Evolutionary conservation across 805 yeast species (phyloP).

Genomic region (Ogataea polymorpha): DNA sequence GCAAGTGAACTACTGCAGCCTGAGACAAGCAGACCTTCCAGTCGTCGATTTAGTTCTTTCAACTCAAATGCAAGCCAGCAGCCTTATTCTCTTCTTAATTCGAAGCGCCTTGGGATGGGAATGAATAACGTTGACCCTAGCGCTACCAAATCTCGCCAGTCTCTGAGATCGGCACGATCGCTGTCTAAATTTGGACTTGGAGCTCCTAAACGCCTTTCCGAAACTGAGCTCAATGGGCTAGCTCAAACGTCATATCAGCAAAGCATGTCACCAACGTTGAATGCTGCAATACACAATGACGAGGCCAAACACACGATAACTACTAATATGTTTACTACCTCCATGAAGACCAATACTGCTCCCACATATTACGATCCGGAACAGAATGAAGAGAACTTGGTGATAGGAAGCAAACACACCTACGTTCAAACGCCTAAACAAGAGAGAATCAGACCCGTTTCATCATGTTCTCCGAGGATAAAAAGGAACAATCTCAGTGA

Average conservation of each 20-base stretch:
- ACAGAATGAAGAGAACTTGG: background rate
- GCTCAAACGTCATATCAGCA: slow-evolving; percentile 9
- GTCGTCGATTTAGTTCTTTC: slow-evolving; percentile 18
- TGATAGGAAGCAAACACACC: slow-evolving; percentile 16
- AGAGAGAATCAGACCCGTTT: slow-evolving; percentile 11
- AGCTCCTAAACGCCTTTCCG: slow-evolving; percentile 48
- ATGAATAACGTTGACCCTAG: slow-evolving; percentile 7
- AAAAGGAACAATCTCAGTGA: slow-evolving; percentile 19
- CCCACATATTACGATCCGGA: slow-evolving; percentile 10
- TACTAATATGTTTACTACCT: slow-evolving; percentile 19
- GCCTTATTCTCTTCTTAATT: slow-evolving; percentile 3
- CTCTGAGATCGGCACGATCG: slow-evolving; percentile 14
- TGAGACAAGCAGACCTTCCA: slow-evolving; percentile 17
- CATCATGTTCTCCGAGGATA: slow-evolving; percentile 22
- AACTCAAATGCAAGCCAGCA: slow-evolving; percentile 6
- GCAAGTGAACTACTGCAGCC: slow-evolving; percentile 3
- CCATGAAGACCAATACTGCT: slow-evolving; percentile 17
- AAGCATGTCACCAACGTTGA: slow-evolving; percentile 1
- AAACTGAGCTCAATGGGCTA: slow-evolving; percentile 18
- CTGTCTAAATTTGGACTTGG: slow-evolving; percentile 41
- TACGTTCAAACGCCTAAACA: slow-evolving; percentile 18
- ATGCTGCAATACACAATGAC: slow-evolving; percentile 10
- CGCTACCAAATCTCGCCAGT: slow-evolving; percentile 13
- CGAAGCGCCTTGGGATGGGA: slow-evolving; percentile 6
- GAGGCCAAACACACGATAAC: slow-evolving; percentile 16